Conservation (phyloP, 805 yeast genomes). For the Hanseniaspora meyeri region DNA sequence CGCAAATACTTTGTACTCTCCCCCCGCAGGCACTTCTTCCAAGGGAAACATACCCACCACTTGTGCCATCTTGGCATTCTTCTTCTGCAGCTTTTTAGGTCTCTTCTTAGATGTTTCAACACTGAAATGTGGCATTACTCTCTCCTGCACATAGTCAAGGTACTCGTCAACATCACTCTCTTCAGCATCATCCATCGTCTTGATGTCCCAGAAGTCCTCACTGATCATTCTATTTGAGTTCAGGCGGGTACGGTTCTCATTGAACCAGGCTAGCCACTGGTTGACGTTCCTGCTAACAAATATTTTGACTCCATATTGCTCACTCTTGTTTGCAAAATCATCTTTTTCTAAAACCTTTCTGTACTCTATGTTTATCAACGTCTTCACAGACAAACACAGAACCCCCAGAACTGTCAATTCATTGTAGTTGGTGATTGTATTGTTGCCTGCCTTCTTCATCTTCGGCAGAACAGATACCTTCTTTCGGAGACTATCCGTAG, state of each 20-base stretch:
- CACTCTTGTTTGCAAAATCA: not conserved
- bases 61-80: not conserved
- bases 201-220: slow-evolving; percentile 1
- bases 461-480: not conserved
- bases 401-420: not conserved
- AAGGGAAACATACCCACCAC: slow-evolving; percentile 1
- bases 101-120: not conserved
- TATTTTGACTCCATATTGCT: slow-evolving; percentile 9
- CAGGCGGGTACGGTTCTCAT: not conserved
- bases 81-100: slow-evolving; percentile 1
- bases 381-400: not conserved
- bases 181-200: not conserved
- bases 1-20: not conserved
- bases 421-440: not conserved
- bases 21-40: not conserved
- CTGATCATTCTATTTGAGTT: not conserved
- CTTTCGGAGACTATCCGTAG: not conserved
- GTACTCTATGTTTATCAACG: not conserved
- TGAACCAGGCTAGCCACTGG: not conserved
- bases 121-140: not conserved
- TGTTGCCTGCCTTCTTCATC: slow-evolving; percentile 5
- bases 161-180: not conserved
- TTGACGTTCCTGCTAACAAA: not conserved
- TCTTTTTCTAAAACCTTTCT: not conserved
- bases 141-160: slow-evolving; percentile 2